A percentile compares a stretch with the other conserved stretches of the same genome.
These are phyloP conservation scores for Colletotrichum sp. DNA, from an alignment of 2,329 filamentous ascomycete species.

Conservation along the genomic window DNA sequence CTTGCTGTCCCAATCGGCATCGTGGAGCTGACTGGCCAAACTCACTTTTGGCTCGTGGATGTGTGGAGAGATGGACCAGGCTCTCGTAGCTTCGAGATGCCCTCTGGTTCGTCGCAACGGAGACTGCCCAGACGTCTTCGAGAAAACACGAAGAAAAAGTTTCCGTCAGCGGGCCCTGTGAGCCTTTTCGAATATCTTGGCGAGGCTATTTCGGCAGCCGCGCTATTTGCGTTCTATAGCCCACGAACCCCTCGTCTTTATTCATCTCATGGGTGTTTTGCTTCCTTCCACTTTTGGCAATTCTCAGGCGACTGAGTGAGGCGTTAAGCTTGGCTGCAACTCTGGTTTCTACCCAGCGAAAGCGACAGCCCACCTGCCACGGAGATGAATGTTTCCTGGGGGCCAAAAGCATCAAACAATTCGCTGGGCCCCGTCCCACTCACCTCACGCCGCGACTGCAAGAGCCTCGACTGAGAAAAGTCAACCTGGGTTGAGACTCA, in stretches of 20 bases:
- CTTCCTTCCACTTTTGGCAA: neutral
- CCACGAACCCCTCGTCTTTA: neutral
- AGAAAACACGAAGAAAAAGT: neutral
- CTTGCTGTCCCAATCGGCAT: neutral
- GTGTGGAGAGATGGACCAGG: neutral
- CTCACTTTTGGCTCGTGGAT: conserved; percentile 1
- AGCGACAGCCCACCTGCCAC: neutral
- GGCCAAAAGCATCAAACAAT: neutral
- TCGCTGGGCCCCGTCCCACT: neutral
- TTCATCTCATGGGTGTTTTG: neutral
- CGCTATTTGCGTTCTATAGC: neutral
- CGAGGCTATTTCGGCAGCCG: neutral
- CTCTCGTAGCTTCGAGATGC: neutral
- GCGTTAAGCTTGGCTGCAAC: conserved; percentile 4
- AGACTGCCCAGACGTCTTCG: neutral
- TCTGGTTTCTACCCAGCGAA: neutral
- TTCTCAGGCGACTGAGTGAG: neutral
- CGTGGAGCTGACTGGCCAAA: neutral
- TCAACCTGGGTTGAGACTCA: conserved; percentile 8
- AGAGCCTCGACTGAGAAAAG: conserved; percentile 2
- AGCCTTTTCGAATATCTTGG: neutral
- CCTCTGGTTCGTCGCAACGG: neutral
- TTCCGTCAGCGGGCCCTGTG: neutral
- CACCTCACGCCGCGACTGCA: conserved; percentile 1
- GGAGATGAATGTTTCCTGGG: neutral